Evolutionary conservation across 805 yeast species (phyloP).

Genomic region (Suhomyces xylopsoci): DNA sequence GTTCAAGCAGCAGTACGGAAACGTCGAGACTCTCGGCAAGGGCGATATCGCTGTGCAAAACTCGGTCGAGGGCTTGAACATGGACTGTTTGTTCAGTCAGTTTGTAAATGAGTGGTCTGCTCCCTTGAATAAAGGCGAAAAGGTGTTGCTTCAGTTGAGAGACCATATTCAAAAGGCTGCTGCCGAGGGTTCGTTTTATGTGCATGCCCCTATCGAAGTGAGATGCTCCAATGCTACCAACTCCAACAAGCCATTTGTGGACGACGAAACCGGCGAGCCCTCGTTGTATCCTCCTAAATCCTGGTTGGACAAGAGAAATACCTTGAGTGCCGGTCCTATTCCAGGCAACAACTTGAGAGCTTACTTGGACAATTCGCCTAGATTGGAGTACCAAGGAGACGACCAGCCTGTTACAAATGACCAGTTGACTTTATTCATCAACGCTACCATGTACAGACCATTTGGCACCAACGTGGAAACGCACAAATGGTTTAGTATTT

Average conservation of each 20-base stretch:
- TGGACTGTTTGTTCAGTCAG: conserved; percentile 94
- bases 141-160: conserved; percentile 61
- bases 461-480: conserved; percentile 72
- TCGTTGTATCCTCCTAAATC: conserved; percentile 42
- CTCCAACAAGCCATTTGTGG: conserved; percentile 33
- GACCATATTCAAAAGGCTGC: conserved; percentile 62
- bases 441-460: conserved; percentile 97
- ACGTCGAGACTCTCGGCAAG: conserved; percentile 60
- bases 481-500: conserved; percentile 75
- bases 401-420: conserved; percentile 56
- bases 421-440: conserved; percentile 80
- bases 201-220: conserved; percentile 94
- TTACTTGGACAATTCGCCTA: conserved; percentile 75
- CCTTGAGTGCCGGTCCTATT: conserved; percentile 68
- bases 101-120: conserved; percentile 98
- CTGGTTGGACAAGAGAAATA: conserved; percentile 51
- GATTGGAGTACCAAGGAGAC: conserved; percentile 46
- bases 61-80: conserved; percentile 83
- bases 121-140: conserved; percentile 76
- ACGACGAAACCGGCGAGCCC: conserved; percentile 33
- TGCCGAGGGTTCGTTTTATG: conserved; percentile 60
- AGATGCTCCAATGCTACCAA: conserved; percentile 85
- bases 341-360: conserved; percentile 85
- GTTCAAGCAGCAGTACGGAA: conserved; percentile 80
- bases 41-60: conserved; percentile 68